Evolutionary conservation across 345 rosid genomes (phyloP), one percentile per base, ranked within the genome.

Genomic region (Balakata baccata): DNA sequence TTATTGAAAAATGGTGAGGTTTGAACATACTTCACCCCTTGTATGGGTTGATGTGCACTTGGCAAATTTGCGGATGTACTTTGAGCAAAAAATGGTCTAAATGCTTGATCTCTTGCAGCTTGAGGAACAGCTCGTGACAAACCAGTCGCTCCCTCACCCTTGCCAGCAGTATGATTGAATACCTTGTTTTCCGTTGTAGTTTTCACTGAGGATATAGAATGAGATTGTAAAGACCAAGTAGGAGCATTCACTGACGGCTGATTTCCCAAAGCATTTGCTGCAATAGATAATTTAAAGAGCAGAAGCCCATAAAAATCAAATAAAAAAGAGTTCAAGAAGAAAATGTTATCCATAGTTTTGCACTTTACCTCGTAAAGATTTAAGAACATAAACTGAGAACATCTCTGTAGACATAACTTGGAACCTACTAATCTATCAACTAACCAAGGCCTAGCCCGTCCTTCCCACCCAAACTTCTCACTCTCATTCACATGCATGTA

Each of bases 171-270:
- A 70, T 86, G 91, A 78, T 76, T 80, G 29, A 77, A 85, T 56
- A 77, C 78, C 83, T 83, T 88, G 78, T 79, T 90, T 73, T 88
- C 90, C 65, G 78, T 47, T 38, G 84, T 85, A 16, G 81, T 22
- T 75, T 80, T 88, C 73, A 82, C 79, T 72, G 86, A 82, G 52
- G 83, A 80, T 18, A 86, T 70, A 23, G 96, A 66, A 34, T 84
- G 89, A 80, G 88, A 68, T 60, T 87, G 91, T 34, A 87, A 54
- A 78, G 98, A 86, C 97, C 97, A 92, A 46, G 87, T 72, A 69
- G 89, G 81, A 75, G 91, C 86, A 84, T 86, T 86, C 69, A 81
- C 75, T 14, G 74, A 43, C 45, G 87, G 80, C 46, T 85, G 90
- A 77, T 78, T 85, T 79, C 84, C 68, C n/a, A 87, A 81, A 71